Conservation (phyloP, 1,284 basidiomycete genomes). For the Ceratobasidium sp. region DNA sequence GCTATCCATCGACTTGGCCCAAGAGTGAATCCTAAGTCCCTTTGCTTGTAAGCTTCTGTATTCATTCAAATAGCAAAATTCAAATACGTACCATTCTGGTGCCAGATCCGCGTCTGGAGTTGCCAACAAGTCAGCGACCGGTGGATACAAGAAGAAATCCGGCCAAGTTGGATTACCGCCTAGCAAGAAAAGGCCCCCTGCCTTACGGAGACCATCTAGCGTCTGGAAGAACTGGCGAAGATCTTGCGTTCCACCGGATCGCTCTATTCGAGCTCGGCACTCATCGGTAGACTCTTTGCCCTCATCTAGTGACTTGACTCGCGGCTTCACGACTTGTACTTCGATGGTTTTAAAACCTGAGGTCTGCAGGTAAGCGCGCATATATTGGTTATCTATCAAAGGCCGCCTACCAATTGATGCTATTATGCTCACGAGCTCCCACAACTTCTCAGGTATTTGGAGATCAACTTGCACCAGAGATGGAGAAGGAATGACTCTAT, state of each 20-base stretch:
- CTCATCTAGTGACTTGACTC: conserved; percentile 15
- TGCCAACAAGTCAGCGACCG: conserved; percentile 12
- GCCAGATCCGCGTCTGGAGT: conserved; percentile 24
- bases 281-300: conserved; percentile 9
- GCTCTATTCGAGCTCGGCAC: conserved; percentile 2
- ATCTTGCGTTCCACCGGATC: not conserved
- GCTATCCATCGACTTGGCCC: conserved; percentile 8
- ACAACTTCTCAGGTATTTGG: conserved; percentile 21
- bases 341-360: conserved; percentile 16
- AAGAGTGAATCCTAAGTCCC: conserved; percentile 4
- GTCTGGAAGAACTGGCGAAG: conserved; percentile 1
- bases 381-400: too few relatives aligned
- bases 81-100: conserved; percentile 1
- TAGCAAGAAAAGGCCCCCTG: not conserved
- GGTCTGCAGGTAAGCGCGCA: too few relatives aligned
- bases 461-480: not conserved
- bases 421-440: conserved; percentile 34
- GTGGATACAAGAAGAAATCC: conserved; percentile 22
- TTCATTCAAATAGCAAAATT: too few relatives aligned
- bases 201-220: not conserved
- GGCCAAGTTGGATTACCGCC: conserved; percentile 24
- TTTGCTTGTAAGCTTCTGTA: too few relatives aligned
- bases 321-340: conserved; percentile 11
- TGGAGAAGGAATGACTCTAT: conserved; percentile 8
- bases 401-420: not conserved